Percentiles rank a stretch among this genome's conserved stretches.
These are phyloP conservation scores for Coleophoma cylindrospora DNA, from an alignment of 2,329 filamentous ascomycete species.

Conservation along the genomic window DNA sequence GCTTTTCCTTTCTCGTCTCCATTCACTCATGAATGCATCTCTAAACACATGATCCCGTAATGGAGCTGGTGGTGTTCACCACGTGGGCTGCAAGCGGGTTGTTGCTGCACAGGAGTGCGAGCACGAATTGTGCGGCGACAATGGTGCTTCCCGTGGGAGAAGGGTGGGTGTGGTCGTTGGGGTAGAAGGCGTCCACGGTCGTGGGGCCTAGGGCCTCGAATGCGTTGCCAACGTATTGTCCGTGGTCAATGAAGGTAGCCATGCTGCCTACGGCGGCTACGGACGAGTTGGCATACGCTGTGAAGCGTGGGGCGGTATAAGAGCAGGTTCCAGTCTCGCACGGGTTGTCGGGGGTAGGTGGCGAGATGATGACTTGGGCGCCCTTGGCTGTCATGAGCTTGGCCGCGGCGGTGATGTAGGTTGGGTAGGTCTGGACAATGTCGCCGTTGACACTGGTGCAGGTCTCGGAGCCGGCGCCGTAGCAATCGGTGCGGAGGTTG, in stretches of 20 bases:
- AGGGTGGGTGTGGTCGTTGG: slow-evolving; percentile 57
- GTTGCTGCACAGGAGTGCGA: slow-evolving; percentile 32
- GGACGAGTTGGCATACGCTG: slow-evolving; percentile 45
- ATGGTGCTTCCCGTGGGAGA: slow-evolving; percentile 46
- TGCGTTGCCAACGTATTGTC: slow-evolving; percentile 44
- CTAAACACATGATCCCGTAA: slow-evolving; percentile 19
- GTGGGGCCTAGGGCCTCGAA: slow-evolving; percentile 41
- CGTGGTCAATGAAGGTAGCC: slow-evolving; percentile 53
- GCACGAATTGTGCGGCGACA: slow-evolving; percentile 52
- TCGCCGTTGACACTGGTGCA: slow-evolving; percentile 11
- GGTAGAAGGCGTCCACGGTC: slow-evolving; percentile 44
- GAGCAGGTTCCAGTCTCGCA: slow-evolving; percentile 50
- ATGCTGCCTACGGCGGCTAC: slow-evolving; percentile 30
- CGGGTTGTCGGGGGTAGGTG: slow-evolving; percentile 55
- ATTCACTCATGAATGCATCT: too few relatives aligned
- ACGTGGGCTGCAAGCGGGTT: slow-evolving; percentile 17
- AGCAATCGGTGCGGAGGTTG: slow-evolving; percentile 47
- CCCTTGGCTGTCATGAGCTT: slow-evolving; percentile 36
- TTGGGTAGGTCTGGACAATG: slow-evolving; percentile 1
- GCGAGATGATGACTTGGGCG: slow-evolving; percentile 52
- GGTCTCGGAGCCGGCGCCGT: slow-evolving; percentile 44
- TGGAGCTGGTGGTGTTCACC: slow-evolving; percentile 18
- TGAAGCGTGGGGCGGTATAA: slow-evolving; percentile 47
- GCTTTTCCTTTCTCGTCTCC: too few relatives aligned
- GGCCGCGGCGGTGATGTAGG: background rate